Evolutionary conservation across 1,284 basidiomycete species (phyloP).

Genomic region (Rhodotorula glutinis): DNA sequence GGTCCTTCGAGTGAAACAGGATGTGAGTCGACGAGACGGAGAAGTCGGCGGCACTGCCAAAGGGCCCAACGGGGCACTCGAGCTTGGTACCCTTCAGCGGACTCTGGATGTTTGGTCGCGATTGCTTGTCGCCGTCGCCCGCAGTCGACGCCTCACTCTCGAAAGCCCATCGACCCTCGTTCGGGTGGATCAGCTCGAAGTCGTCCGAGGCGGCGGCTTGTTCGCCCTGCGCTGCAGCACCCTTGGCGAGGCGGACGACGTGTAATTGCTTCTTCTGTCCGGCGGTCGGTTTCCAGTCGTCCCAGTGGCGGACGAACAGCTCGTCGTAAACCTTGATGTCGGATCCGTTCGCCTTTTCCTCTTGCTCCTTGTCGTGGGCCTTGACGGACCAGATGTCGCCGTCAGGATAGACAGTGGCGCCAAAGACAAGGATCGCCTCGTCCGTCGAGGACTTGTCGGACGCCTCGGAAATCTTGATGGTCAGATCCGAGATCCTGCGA

Average conservation of each 20-base stretch:
- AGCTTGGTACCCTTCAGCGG: slow-evolving; percentile 39
- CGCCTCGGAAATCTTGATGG: slow-evolving; percentile 1
- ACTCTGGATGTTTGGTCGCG: slow-evolving; percentile 3
- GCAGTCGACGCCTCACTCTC: slow-evolving; percentile 54
- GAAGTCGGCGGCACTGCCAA: slow-evolving; percentile 72
- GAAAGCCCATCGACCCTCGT: slow-evolving; percentile 41
- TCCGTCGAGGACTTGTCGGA: slow-evolving; percentile 5
- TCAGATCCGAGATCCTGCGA: slow-evolving; percentile 37
- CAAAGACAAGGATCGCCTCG: slow-evolving; percentile 38
- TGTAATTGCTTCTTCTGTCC: slow-evolving; percentile 67
- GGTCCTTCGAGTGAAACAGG: slow-evolving; percentile 80
- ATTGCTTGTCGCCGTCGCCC: slow-evolving; percentile 49
- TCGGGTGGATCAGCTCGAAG: slow-evolving; percentile 51
- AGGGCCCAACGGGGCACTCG: slow-evolving; percentile 68
- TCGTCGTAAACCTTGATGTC: slow-evolving; percentile 69
- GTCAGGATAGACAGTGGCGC: slow-evolving; percentile 40
- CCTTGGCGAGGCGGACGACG: slow-evolving; percentile 47
- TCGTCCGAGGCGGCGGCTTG: slow-evolving; percentile 8
- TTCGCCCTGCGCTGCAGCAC: background rate
- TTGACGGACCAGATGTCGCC: slow-evolving; percentile 47
- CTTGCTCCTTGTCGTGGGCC: slow-evolving; percentile 36
- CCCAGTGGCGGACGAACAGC: slow-evolving; percentile 80
- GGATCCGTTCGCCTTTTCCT: slow-evolving; percentile 38
- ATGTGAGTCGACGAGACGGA: slow-evolving; percentile 65
- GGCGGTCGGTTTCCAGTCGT: slow-evolving; percentile 65